Percentiles rank a stretch among this genome's conserved stretches.
Evolutionary conservation across 306 rosid genomes (phyloP).

Genomic region (Glycyrrhiza uralensis): DNA sequence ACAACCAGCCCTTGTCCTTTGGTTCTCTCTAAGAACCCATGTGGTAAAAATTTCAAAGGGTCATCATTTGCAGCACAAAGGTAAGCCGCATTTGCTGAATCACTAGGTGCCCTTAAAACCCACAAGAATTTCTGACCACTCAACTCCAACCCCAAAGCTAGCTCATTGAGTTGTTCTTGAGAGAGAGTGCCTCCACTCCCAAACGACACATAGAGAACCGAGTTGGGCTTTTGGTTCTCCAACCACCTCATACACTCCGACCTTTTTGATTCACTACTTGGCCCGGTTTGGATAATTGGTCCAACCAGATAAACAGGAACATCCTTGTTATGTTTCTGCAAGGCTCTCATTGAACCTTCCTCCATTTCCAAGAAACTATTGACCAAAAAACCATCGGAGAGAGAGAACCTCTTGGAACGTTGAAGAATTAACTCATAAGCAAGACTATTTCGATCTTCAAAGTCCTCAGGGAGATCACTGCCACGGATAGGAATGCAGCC

Average conservation of each 20-base stretch:
- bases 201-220: conserved; percentile 33
- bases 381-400: conserved; percentile 5
- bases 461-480: conserved; percentile 11
- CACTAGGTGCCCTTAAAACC: conserved; percentile 33
- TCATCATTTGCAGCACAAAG: background rate
- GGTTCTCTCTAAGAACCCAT: conserved; percentile 28
- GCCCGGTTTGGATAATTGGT: conserved; percentile 18
- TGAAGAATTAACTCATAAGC: conserved; percentile 6
- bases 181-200: conserved; percentile 33
- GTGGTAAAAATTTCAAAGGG: conserved; percentile 18
- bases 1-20: conserved; percentile 11
- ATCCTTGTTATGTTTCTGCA: background rate
- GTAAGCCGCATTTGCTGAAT: conserved; percentile 25
- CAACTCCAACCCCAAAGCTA: conserved; percentile 34
- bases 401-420: background rate
- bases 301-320: conserved; percentile 12
- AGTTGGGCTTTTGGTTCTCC: background rate
- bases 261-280: background rate
- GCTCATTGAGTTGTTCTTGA: conserved; percentile 20
- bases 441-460: conserved; percentile 27
- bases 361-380: conserved; percentile 28
- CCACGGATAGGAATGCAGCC: conserved; percentile 29
- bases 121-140: conserved; percentile 31
- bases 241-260: conserved; percentile 25
- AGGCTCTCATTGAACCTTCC: background rate